Percentiles rank a stretch among this genome's conserved stretches.
Conservation (phyloP, 352 stramenopile genomes). For the Phytopythium montanum region DNA sequence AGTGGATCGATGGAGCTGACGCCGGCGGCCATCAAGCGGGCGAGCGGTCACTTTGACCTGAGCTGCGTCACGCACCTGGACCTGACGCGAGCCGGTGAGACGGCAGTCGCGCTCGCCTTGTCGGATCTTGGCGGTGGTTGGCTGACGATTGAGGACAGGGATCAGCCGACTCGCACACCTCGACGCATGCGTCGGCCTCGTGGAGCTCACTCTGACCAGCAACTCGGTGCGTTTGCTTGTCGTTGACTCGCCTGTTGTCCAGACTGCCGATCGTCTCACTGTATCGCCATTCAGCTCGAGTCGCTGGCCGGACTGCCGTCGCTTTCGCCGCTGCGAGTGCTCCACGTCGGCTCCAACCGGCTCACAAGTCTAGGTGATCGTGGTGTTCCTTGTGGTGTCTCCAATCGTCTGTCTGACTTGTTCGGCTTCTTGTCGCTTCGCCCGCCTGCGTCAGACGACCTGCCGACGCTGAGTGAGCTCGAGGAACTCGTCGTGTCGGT, state of each 20-base stretch:
- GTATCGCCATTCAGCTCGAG: slow-evolving; percentile 23
- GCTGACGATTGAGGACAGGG: slow-evolving; percentile 3
- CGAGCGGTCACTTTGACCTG: slow-evolving; percentile 75
- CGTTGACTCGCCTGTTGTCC: not conserved
- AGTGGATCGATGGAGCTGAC: slow-evolving; percentile 51
- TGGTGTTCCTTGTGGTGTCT: not conserved
- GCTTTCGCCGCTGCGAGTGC: slow-evolving; percentile 31
- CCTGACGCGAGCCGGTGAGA: slow-evolving; percentile 35
- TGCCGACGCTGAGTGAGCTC: slow-evolving; percentile 34
- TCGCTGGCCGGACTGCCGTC: slow-evolving; percentile 42
- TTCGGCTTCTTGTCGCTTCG: not conserved
- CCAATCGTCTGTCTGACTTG: not conserved
- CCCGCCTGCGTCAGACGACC: slow-evolving; percentile 21
- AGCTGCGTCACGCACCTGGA: slow-evolving; percentile 63
- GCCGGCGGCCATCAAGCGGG: slow-evolving; percentile 58
- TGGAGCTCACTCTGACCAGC: slow-evolving; percentile 51
- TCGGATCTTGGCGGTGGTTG: not conserved
- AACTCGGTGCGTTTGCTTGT: slow-evolving; percentile 37
- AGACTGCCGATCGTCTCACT: too few species aligned
- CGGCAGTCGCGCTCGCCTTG: not conserved
- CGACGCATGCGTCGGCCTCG: slow-evolving; percentile 41
- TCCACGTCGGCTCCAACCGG: slow-evolving; percentile 49
- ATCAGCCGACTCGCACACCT: slow-evolving; percentile 34
- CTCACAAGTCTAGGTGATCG: slow-evolving; percentile 39
- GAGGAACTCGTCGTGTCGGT: slow-evolving; percentile 59